A percentile compares a stretch with the other conserved stretches of the same genome.
Conservation (phyloP, 371 early-diverging fungal genomes). For the Conidiobolus coronatus region DNA sequence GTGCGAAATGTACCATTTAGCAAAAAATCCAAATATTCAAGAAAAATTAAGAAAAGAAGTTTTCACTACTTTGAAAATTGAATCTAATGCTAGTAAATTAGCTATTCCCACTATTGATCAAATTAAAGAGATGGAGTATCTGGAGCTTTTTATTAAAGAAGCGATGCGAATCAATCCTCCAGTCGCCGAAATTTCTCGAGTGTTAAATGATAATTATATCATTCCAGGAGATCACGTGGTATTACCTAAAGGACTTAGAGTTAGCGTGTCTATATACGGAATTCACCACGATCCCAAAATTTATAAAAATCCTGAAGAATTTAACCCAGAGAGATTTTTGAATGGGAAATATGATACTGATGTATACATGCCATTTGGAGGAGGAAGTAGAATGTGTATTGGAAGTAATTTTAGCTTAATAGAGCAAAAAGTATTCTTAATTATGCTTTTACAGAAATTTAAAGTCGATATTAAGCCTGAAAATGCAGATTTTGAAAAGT, state of each 20-base stretch:
- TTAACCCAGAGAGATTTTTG: constrained; percentile 1
- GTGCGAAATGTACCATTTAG: constrained; percentile 14
- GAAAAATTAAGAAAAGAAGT: constrained; percentile 10
- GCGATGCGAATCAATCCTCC: neutral
- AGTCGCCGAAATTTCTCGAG: neutral
- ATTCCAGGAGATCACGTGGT: too few species aligned
- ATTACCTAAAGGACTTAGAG: too few species aligned
- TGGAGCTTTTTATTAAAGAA: neutral
- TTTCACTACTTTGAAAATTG: neutral
- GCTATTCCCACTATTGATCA: neutral
- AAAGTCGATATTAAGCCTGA: too few species aligned
- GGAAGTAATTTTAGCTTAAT: neutral
- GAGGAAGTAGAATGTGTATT: neutral
- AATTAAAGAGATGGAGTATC: neutral
- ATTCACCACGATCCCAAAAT: too few species aligned
- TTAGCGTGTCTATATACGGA: too few species aligned
- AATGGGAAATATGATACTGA: neutral
- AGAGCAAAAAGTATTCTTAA: constrained; percentile 1
- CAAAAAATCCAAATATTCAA: constrained; percentile 9
- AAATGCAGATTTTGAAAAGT: too few species aligned
- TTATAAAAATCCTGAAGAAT: neutral
- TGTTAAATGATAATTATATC: too few species aligned
- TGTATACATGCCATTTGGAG: neutral
- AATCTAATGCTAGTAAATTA: neutral
- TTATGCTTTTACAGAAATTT: constrained; percentile 13